Base-by-base conservation (phyloP, 2,329 filamentous ascomycete genomes). In the Hypoxylon rubiginosum region DNA sequence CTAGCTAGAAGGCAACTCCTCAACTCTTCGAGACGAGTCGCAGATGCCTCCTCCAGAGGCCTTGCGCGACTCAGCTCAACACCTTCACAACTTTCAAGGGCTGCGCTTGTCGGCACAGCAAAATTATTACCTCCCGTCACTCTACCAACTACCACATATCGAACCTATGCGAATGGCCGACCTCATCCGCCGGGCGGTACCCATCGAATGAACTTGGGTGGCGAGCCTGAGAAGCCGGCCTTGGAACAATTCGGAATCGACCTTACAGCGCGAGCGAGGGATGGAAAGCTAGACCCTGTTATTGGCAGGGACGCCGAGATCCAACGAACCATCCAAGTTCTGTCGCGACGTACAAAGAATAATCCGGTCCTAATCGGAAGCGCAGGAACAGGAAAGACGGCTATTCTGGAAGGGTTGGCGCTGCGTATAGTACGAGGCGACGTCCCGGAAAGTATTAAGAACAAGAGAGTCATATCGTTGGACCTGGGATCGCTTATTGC, bases 401-500 rank as follows among this genome's bases (percentile, higher is more conserved):
- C 95, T 1, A 92, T 97, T 55, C 82, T 97, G 2, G 95, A 98
- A 80, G 95, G 95, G 1, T 83, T 98, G 41, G 94, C 95, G 9
- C 88, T 96, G 75, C 87, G 96, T 41, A 98, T 99, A 70, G 92
- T 97, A 1, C 87, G 90, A 69, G 95, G 95, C 1, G 95, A 97
- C 80, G 94, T 98, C 0, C 95, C 96, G 0, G 96, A 98, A 79
- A 97, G 93, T 71, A 91, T 99, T 78, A 97, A 97, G 80, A 91
- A 97, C 73, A 98, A 98, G 80, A 86, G 90, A 57, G 95, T 99
- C 24, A 88, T 98, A 60, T 88, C 91, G 6, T 81, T 98, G 39
- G 96, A 99, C 74, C 85, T 99, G 4, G 96, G 96, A 1, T 93
- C 93, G 36, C 86, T 99, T 15, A 97, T 99, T 73, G 96, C 96